A percentile compares a stretch with the other conserved stretches of the same genome.
Evolutionary conservation across 805 yeast species (phyloP).

Genomic region (Saccharomycopsis sp.): DNA sequence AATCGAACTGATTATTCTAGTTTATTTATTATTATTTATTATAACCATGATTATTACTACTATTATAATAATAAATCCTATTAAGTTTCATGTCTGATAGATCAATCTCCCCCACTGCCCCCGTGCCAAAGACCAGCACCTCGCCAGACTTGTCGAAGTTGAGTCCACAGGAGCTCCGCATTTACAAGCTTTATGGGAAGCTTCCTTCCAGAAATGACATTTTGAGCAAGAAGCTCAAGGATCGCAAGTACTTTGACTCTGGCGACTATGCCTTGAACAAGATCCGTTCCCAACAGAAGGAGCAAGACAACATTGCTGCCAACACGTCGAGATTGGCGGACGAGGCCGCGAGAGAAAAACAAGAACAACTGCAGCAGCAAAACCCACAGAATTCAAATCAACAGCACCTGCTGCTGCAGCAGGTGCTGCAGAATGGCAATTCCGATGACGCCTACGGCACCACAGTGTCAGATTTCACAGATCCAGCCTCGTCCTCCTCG

Average conservation of each 20-base stretch:
- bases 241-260: slow-evolving; percentile 85
- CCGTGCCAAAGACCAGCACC: slow-evolving; percentile 2
- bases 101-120: slow-evolving; percentile 18
- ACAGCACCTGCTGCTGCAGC: too few species aligned
- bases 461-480: not conserved
- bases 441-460: too few species aligned
- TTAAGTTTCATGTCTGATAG: slow-evolving; percentile 4
- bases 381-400: too few species aligned
- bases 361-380: slow-evolving; percentile 10
- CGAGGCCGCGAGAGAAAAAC: too few species aligned
- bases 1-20: too few species aligned
- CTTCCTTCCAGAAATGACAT: slow-evolving; percentile 75
- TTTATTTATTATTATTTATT: too few species aligned
- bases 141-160: slow-evolving; percentile 45
- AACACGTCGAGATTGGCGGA: too few species aligned
- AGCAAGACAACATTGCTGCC: slow-evolving; percentile 5
- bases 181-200: slow-evolving; percentile 76
- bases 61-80: too few species aligned
- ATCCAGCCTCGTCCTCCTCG: not conserved
- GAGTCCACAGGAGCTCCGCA: slow-evolving; percentile 70
- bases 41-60: too few species aligned
- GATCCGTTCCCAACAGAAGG: slow-evolving; percentile 8
- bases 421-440: too few species aligned
- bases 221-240: slow-evolving; percentile 66
- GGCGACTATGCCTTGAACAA: slow-evolving; percentile 84